These are phyloP conservation scores for Xylariaceae sp. DNA, from an alignment of 2,329 filamentous ascomycete species.

Conservation along the genomic window DNA sequence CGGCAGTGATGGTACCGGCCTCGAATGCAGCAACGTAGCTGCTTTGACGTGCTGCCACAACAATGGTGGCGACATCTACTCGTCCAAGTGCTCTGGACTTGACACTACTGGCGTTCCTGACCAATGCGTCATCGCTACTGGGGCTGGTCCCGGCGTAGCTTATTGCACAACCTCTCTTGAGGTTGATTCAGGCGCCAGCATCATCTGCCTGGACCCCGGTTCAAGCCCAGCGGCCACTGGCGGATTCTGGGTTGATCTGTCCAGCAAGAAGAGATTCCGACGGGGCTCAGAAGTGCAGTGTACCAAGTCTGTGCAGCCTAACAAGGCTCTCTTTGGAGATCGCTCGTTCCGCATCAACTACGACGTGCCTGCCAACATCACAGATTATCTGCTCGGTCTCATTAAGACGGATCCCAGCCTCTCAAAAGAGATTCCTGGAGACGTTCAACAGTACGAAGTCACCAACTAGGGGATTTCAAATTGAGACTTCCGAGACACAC, in stretches of 20 bases:
- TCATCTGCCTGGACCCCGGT: not conserved
- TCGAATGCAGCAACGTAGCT: not conserved
- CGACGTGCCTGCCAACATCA: not conserved
- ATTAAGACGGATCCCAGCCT: not conserved
- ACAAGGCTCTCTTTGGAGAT: not conserved
- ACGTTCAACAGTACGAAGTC: not conserved
- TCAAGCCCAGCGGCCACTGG: not conserved
- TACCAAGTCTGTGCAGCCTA: not conserved
- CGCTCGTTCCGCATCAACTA: not conserved
- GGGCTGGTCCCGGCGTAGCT: not conserved
- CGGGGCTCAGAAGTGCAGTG: not conserved
- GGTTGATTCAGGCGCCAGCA: not conserved
- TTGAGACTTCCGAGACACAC: not conserved
- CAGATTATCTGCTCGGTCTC: not conserved
- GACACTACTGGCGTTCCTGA: not conserved
- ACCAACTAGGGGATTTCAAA: not conserved
- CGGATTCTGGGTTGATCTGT: not conserved
- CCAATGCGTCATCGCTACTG: not conserved
- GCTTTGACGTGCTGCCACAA: not conserved
- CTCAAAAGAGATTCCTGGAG: not conserved
- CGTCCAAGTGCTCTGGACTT: not conserved
- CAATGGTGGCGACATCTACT: not conserved
- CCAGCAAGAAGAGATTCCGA: not conserved
- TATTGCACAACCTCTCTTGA: not conserved
- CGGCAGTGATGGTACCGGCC: not conserved